Conservation (phyloP, 140 eudicot species). For the Oenanthe javanica region DNA sequence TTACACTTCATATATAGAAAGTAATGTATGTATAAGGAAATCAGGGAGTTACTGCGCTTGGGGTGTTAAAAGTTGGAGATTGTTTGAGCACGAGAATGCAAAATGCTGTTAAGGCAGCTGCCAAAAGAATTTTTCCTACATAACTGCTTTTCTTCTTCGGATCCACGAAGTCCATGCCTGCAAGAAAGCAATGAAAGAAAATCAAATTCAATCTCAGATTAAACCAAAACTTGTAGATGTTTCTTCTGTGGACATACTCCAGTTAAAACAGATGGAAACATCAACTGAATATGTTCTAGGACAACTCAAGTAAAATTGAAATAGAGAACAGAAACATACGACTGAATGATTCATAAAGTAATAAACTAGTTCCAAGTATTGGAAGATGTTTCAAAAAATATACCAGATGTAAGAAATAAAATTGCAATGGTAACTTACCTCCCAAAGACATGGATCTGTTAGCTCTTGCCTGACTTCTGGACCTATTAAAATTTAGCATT, state of each 20-base stretch:
- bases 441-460: slow-evolving; percentile 70
- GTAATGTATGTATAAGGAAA: not conserved
- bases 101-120: slow-evolving; percentile 51
- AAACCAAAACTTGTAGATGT: not conserved
- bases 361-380: not conserved
- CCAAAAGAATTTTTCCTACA: slow-evolving; percentile 59
- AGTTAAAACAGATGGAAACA: not conserved
- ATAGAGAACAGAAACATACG: not conserved
- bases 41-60: slow-evolving; percentile 43
- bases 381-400: not conserved
- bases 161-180: slow-evolving; percentile 85
- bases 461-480: slow-evolving; percentile 59
- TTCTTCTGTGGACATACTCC: not conserved
- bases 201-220: slow-evolving; percentile 5
- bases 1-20: not conserved
- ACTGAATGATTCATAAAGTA: not conserved
- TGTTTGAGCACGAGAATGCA: slow-evolving; percentile 65
- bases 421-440: slow-evolving; percentile 30
- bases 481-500: slow-evolving; percentile 60
- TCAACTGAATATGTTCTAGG: not conserved
- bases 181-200: slow-evolving; percentile 5
- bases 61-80: slow-evolving; percentile 59
- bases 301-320: not conserved
- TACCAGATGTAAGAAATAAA: not conserved
- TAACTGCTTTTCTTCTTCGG: slow-evolving; percentile 68